phyloP scores from a whole-genome alignment of 176 grass and related monocot species.

The Oryza meridionalis region DNA sequence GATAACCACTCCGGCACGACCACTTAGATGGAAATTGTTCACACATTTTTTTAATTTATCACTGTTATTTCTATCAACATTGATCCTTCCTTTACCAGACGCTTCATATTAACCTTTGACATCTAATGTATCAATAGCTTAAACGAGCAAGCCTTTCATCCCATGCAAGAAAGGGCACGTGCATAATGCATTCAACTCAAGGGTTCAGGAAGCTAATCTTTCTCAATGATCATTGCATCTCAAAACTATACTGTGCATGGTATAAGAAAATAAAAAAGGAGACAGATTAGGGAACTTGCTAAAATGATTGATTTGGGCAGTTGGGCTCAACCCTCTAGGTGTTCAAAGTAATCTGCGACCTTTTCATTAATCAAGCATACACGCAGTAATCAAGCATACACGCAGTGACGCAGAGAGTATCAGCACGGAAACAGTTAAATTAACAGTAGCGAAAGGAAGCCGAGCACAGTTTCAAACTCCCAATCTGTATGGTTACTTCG shows the following conservation, averaged over 20 bases:
- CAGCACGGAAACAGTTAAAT: background rate
- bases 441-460: background rate
- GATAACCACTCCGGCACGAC: conserved; percentile 95
- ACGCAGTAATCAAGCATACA: background rate
- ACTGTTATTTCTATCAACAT: too few species aligned
- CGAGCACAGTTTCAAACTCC: background rate
- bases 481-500: conserved; percentile 3
- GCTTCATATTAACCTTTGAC: too few species aligned
- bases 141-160: too few species aligned
- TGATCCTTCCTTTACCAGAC: too few species aligned
- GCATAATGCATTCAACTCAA: background rate
- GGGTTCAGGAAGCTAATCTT: background rate
- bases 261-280: background rate
- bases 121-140: too few species aligned
- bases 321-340: background rate
- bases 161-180: too few species aligned
- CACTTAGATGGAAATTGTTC: background rate
- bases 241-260: background rate
- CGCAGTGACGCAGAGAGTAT: background rate
- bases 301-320: background rate
- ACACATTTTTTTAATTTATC: too few species aligned
- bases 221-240: background rate
- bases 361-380: background rate
- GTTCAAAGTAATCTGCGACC: background rate
- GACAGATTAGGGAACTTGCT: background rate